A percentile compares a stretch with the other conserved stretches of the same genome.
These are phyloP conservation scores for Talaromyces rugulosus DNA, from an alignment of 2,329 filamentous ascomycete species.

Conservation along the genomic window DNA sequence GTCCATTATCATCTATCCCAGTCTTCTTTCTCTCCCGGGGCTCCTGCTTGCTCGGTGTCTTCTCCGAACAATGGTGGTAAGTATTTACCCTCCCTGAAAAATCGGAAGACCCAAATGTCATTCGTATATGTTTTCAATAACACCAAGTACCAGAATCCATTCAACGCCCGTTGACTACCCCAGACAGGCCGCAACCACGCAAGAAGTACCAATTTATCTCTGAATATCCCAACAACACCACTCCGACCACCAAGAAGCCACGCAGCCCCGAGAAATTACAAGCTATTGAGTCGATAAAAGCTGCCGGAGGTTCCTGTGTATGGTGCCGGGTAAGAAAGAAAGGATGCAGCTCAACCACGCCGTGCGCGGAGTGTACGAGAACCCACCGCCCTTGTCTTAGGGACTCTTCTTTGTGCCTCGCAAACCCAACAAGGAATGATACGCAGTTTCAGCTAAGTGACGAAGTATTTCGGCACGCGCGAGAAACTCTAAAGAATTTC, in stretches of 20 bases:
- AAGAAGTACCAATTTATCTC: neutral
- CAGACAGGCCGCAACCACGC: neutral
- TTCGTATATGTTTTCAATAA: neutral
- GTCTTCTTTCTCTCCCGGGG: too few relatives aligned
- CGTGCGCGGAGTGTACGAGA: constrained; percentile 19
- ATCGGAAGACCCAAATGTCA: too few relatives aligned
- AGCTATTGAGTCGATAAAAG: constrained; percentile 17
- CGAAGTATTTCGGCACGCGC: neutral
- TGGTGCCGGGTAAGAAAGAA: constrained; percentile 27
- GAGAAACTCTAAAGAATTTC: neutral
- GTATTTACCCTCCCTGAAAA: too few relatives aligned
- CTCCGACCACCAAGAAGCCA: neutral
- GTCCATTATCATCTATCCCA: neutral
- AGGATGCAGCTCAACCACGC: constrained; percentile 17
- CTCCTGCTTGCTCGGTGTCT: too few relatives aligned
- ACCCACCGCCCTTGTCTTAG: constrained; percentile 21
- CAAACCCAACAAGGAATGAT: neutral
- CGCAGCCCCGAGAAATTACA: constrained; percentile 15
- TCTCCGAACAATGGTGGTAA: neutral
- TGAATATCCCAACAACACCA: neutral
- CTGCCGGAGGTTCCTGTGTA: constrained; percentile 25
- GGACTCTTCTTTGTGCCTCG: constrained; percentile 15
- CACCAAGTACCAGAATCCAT: neutral
- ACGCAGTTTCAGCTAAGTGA: neutral
- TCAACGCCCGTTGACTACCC: neutral